Base-by-base conservation (phyloP, 148 eudicot species). In the Mesembryanthemum crystallinum region DNA sequence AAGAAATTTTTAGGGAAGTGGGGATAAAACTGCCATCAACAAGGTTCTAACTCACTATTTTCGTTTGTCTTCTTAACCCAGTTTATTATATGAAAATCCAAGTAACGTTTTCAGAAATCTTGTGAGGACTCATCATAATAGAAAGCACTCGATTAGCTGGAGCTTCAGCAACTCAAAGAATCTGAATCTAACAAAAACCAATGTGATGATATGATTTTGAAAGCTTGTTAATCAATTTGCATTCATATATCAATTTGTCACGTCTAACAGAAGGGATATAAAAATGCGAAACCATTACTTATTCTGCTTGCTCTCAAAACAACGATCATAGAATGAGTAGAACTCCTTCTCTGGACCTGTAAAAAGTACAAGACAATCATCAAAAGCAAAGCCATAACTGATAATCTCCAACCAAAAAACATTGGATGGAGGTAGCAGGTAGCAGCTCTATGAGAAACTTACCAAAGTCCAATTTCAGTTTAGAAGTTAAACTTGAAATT, bases 281-380 rank as follows among this genome's bases (percentile, higher is more conserved):
- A n/a, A 75, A 80, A 63, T 65, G 47, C 33, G 73, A 42, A 80
- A 57, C 24, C 39, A 58, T 81, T 85, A 95, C 99, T 92, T 92
- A 88, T 88, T 92, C 78, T 92, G 87, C 88, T 90, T 92, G 89
- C 78, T 88, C 75, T 95, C 97, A 49, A 92, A 89, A 81, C 99
- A 95, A 73, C 85, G 95, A 68, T 87, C 89, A 81, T 92, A 88
- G 70, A 95, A 89, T 78, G 96, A 91, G 79, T 89, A 92, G 77
- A 95, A 95, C 81, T 92, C 92, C 88, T 89, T 90, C 72, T 91
- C 97, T 11, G 90, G 92, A 55, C 99, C 99, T 95, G 90, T 64
- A 87, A 76, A 54, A 2, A 59, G 54, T 64, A 68, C 20, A n/a
- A 7, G 57, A 20, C 29, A 59, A 76, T 43, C 63, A 67, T 79